Conservation (phyloP, 2,329 filamentous ascomycete genomes). For the Xenoacremonium recifei region DNA sequence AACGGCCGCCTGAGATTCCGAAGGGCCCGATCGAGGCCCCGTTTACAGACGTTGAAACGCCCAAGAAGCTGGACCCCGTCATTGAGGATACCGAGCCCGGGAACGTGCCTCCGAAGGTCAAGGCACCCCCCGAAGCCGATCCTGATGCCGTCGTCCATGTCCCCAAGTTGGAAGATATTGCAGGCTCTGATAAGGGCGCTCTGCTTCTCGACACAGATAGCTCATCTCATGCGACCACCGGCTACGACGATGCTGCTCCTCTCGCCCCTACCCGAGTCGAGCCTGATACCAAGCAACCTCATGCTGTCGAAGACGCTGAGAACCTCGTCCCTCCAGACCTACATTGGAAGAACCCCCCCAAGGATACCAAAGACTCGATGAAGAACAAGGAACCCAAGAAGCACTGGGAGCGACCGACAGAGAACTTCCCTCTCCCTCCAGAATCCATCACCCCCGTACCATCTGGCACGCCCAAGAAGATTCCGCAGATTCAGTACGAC, state of each 20-base stretch:
- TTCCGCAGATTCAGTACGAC: slow-evolving; percentile 74
- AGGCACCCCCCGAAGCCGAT: neutral
- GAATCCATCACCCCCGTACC: slow-evolving; percentile 75
- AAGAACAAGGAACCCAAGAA: slow-evolving; percentile 30
- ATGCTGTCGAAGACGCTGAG: neutral
- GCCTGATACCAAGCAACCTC: neutral
- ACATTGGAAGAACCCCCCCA: slow-evolving; percentile 28
- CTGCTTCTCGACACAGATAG: too few relatives aligned
- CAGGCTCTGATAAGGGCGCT: neutral
- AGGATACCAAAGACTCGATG: slow-evolving; percentile 15
- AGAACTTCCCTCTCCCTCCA: slow-evolving; percentile 73
- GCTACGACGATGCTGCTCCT: too few relatives aligned
- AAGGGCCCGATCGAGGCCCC: too few relatives aligned
- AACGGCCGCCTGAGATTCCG: neutral
- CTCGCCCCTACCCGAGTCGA: neutral
- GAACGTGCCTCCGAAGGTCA: neutral
- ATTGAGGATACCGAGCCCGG: neutral
- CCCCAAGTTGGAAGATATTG: slow-evolving; percentile 7
- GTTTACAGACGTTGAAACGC: neutral
- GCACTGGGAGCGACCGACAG: slow-evolving; percentile 73
- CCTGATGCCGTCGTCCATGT: slow-evolving; percentile 6
- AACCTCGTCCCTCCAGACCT: slow-evolving; percentile 9
- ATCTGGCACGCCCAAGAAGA: slow-evolving; percentile 63
- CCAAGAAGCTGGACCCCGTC: neutral
- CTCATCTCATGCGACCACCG: too few relatives aligned